phyloP scores from a whole-genome alignment of 1,284 basidiomycete species.

The Ganoderma boninense region DNA sequence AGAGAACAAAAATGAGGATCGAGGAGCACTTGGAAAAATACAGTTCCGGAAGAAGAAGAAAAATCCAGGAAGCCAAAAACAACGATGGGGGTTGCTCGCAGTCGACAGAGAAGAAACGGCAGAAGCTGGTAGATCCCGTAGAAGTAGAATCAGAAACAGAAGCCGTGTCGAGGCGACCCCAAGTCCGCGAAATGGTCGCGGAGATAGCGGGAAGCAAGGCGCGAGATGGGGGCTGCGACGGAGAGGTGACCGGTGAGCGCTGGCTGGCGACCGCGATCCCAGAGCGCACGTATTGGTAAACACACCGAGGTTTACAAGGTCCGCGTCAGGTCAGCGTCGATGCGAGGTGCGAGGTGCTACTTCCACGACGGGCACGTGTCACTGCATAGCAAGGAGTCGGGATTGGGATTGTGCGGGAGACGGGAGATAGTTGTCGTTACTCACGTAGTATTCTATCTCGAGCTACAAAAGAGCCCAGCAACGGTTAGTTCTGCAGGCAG shows the following conservation, averaged over 20 bases:
- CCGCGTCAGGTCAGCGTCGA: background rate
- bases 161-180: background rate
- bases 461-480: constrained; percentile 52
- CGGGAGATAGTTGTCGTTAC: constrained; percentile 26
- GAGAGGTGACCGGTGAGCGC: background rate
- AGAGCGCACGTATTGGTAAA: background rate
- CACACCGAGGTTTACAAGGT: background rate
- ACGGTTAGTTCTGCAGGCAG: background rate
- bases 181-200: background rate
- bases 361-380: background rate
- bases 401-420: no score
- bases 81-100: background rate
- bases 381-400: background rate
- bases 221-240: constrained; percentile 1
- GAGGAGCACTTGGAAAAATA: background rate
- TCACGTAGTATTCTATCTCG: constrained; percentile 82
- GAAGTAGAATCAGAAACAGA: background rate
- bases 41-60: constrained; percentile 1
- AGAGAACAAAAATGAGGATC: background rate
- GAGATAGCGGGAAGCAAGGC: constrained; percentile 6
- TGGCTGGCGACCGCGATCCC: background rate
- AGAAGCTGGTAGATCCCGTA: background rate
- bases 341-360: background rate
- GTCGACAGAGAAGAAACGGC: background rate
- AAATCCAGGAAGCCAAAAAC: background rate